phyloP scores from a whole-genome alignment of 2,329 filamentous ascomycete species.

The Claviceps purpurea region DNA sequence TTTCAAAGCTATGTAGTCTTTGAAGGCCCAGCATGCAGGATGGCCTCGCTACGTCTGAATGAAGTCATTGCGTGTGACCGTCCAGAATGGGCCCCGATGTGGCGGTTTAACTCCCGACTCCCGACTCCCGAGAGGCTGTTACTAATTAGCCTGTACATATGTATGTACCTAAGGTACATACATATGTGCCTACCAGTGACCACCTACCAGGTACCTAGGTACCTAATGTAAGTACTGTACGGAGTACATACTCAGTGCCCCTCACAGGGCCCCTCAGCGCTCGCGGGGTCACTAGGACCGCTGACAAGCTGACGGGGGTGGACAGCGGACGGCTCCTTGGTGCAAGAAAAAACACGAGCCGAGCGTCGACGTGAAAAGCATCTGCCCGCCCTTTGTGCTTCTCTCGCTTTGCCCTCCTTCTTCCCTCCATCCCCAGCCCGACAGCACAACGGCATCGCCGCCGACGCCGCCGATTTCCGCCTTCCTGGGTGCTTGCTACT shows the following conservation, averaged over 20 bases:
- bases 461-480: slow-evolving; percentile 13
- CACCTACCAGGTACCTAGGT: too few species aligned
- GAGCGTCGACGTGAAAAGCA: slow-evolving; percentile 9
- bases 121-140: too few species aligned
- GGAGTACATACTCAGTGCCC: not conserved
- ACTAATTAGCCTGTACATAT: too few species aligned
- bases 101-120: too few species aligned
- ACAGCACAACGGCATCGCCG: slow-evolving; percentile 15
- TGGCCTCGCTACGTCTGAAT: too few species aligned
- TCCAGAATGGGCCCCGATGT: too few species aligned
- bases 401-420: slow-evolving; percentile 10
- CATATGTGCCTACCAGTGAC: too few species aligned
- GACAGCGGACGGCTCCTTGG: not conserved
- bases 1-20: too few species aligned
- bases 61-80: too few species aligned
- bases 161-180: not conserved
- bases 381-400: slow-evolving; percentile 12
- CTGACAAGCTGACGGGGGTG: not conserved
- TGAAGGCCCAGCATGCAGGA: too few species aligned
- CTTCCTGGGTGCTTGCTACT: slow-evolving; percentile 9
- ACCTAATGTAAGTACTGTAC: too few species aligned
- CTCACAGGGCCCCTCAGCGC: not conserved
- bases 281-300: not conserved
- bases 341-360: slow-evolving; percentile 14
- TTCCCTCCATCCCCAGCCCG: slow-evolving; percentile 13